These are phyloP conservation scores for Penicillium sp. DNA, from an alignment of 2,329 filamentous ascomycete species.

Conservation along the genomic window DNA sequence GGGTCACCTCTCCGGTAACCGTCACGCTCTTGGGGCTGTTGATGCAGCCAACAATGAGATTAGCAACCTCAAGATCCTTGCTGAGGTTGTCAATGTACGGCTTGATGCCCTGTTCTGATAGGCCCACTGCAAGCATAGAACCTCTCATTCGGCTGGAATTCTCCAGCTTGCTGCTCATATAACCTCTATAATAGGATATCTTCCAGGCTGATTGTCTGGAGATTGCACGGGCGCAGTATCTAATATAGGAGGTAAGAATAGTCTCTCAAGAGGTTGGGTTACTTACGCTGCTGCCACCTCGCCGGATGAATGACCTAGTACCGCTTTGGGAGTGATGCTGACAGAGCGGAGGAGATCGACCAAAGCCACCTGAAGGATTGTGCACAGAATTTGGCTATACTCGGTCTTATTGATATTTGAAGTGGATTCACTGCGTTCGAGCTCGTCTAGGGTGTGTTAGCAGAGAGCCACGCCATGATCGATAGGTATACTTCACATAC, in stretches of 20 bases:
- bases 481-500: background rate
- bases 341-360: slow-evolving; percentile 20
- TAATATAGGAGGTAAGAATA: background rate
- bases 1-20: background rate
- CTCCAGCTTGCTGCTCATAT: background rate
- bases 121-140: slow-evolving; percentile 3
- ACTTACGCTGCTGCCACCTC: slow-evolving; percentile 31
- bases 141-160: background rate
- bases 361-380: slow-evolving; percentile 27
- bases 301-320: slow-evolving; percentile 28
- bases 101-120: background rate
- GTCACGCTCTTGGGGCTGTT: slow-evolving; percentile 11
- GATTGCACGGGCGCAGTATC: slow-evolving; percentile 14
- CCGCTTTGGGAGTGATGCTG: slow-evolving; percentile 14
- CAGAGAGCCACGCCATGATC: background rate
- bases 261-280: background rate
- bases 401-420: slow-evolving; percentile 18
- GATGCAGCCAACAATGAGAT: slow-evolving; percentile 7
- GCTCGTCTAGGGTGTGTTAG: background rate
- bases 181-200: slow-evolving; percentile 23
- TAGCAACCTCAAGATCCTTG: background rate
- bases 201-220: slow-evolving; percentile 14
- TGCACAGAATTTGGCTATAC: slow-evolving; percentile 27
- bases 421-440: background rate
- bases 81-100: background rate